Evolutionary conservation across 2,329 filamentous ascomycete species (phyloP), one percentile per base, ranked within the genome.

Genomic region (Uncinocarpus reesii): DNA sequence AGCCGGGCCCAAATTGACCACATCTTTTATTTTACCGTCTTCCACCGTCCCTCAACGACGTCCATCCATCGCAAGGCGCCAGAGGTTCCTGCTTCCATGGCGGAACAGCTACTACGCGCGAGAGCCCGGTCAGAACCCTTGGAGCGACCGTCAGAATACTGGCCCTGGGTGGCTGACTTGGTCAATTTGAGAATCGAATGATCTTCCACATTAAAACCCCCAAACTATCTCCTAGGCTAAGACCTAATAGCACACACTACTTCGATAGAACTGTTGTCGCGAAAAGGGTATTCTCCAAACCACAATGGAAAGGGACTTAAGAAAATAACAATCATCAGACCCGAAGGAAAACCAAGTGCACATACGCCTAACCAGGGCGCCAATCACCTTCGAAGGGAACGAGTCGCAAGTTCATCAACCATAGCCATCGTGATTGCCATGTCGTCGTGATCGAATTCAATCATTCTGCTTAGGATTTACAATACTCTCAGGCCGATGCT

Each of bases 351-450:
- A 28, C 31, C 32, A 18, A 45, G 13, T 21, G 21, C 42, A 11
- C 16, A 34, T 23, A 2, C 28, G 15, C 28, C n/a, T n/a, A 37
- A 20, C 31, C 31, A 13, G n/a, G 21, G 34, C 21, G 34, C 21
- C 31, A 45, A 8, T 28, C 21, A 18, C 13, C 6, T 26, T 5
- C n/a, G 16, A 37, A 45, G 21, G 35, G 15, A 45, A 16, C n/a
- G 28, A 21, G 24, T 20, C n/a, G 24, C n/a, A 28, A n/a, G 16
- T 41, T 47, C 45, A 32, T 47, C 24, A 47, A 41, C 15, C 45
- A 47, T 43, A 26, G 24, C 16, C 35, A 24, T 47, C 28, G 34
- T 40, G 31, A 37, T 21, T 28, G 21, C 32, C 42, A 36, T 45
- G 15, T 45, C 34, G 29, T 43, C 28, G 34, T 37, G 32, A 24